Evolutionary conservation across 495 filamentous ascomycete species (phyloP), one percentile per base, ranked within the genome.

Genomic region (Lindgomyces ingoldianus): DNA sequence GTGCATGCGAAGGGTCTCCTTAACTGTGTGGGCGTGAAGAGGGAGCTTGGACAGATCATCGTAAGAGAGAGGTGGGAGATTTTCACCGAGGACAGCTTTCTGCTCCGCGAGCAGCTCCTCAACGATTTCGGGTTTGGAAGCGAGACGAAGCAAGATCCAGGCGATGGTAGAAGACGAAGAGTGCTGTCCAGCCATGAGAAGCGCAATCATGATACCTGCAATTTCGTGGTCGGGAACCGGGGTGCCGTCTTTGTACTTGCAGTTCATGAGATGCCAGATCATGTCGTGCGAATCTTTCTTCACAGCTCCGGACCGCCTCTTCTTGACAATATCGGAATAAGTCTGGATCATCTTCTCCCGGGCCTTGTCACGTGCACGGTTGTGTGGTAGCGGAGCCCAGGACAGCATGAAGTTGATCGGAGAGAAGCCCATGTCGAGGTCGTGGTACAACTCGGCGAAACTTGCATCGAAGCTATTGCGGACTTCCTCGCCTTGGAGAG

Each of bases 231-330:
- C 84, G 0, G 85, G 84, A n/a, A 87, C 70, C 3, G 78, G 79
- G 19, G 74, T 83, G 57, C 85, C 85, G 62, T 86, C 78, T 72
- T 87, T 88, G 74, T 88, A 88, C 16, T 72, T 76, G 74, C 80
- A 85, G 30, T 76, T 77, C 85, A 87, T 88, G 46, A 88, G 74
- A 65, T 87, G 86, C 85, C 85, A 87, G 58, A 87, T 84, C 85
- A 88, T 88, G 64, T 87, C 84, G 65, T 85, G 79, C 22, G 79
- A 80, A 45, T 83, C 79, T 65, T 79, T 79, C 70, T 82, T 72
- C n/a, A 65, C 78, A 48, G 76, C 78, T n/a, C 74, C 68, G 57
- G 74, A 71, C 26, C 81, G 77, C 51, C 85, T 79, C 64, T 80
- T 74, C 50, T 78, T 72, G 70, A 88, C 84, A 55, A 88, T 87